Evolutionary conservation across 2,329 filamentous ascomycete genomes (phyloP), one percentile per base, ranked within the genome.

Genomic region (Pseudohalonectria lignicola): DNA sequence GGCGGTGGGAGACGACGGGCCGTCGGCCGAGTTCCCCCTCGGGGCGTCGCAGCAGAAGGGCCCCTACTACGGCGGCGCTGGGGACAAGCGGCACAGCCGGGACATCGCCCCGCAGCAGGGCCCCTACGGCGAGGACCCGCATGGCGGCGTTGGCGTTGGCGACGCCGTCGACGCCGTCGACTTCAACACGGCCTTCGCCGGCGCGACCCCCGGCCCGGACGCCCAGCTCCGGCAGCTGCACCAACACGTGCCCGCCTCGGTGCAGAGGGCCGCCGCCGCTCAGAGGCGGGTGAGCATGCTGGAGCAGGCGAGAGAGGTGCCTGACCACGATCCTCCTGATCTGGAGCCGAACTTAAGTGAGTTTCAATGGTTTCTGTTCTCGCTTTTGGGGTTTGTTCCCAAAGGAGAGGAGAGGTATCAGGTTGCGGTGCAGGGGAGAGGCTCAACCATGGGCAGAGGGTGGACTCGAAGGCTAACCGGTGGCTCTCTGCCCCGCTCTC

Each of bases 41-140:
- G 10, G 19, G 19, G 21, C 19, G 21, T 23, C 33, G 20, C 13
- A 12, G 13, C 19, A 2, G 25, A 29, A 25, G 21, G 20, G 23
- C 34, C 20, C 16, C 8, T 16, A 16, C 9, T 25, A 35, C 28
- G 19, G n/a, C 19, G 18, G 19, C 36, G 29, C n/a, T n/a, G n/a
- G n/a, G n/a, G n/a, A 13, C 36, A 31, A 32, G 29, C 30, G 18
- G 36, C 28, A 37, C 19, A n/a, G n/a, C n/a, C 29, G 30, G 11
- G 29, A n/a, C n/a, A 37, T 37, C 36, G n/a, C 36, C n/a, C 36
- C 19, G 28, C 36, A 37, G 19, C 21, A 12, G 9, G 36, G 36
- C 17, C 29, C 36, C 13, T 37, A 37, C 36, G 30, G 25, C 28
- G 36, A 37, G 13, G 17, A 26, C 29, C 29, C 36, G 18, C 36